These are phyloP conservation scores for Saccharomyces jurei DNA, from an alignment of 805 yeast genomes.

Conservation along the genomic window DNA sequence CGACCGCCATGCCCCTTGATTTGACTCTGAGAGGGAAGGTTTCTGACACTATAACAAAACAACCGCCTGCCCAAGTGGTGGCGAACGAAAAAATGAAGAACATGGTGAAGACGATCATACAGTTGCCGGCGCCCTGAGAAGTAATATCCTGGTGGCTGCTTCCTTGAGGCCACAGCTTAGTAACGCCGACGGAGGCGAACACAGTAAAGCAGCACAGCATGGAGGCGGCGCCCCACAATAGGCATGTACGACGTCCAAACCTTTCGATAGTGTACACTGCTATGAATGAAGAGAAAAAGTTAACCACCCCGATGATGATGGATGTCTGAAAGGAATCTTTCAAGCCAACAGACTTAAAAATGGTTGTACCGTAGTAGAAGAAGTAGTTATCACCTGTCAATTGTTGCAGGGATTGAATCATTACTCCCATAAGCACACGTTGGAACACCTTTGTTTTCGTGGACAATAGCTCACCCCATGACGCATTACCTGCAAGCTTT, in stretches of 20 bases:
- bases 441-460: conserved; percentile 55
- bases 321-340: too few species aligned
- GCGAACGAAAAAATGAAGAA: too few species aligned
- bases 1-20: conserved; percentile 8
- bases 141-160: too few species aligned
- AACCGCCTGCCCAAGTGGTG: too few species aligned
- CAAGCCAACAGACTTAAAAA: conserved; percentile 50
- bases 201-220: too few species aligned
- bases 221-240: too few species aligned
- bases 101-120: too few species aligned
- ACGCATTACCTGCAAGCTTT: conserved; percentile 51
- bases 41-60: too few species aligned
- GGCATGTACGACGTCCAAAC: conserved; percentile 40
- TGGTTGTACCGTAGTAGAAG: conserved; percentile 57
- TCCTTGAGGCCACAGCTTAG: too few species aligned
- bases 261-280: conserved; percentile 44
- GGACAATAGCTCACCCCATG: conserved; percentile 56
- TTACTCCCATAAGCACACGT: conserved; percentile 38
- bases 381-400: conserved; percentile 58
- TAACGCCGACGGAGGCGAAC: too few species aligned
- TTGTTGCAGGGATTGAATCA: conserved; percentile 40
- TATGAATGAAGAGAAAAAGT: conserved; percentile 47
- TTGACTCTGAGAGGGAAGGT: too few species aligned
- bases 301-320: conserved; percentile 38
- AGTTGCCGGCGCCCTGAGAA: too few species aligned